phyloP scores from a whole-genome alignment of 805 yeast species.

The Candida pini region DNA sequence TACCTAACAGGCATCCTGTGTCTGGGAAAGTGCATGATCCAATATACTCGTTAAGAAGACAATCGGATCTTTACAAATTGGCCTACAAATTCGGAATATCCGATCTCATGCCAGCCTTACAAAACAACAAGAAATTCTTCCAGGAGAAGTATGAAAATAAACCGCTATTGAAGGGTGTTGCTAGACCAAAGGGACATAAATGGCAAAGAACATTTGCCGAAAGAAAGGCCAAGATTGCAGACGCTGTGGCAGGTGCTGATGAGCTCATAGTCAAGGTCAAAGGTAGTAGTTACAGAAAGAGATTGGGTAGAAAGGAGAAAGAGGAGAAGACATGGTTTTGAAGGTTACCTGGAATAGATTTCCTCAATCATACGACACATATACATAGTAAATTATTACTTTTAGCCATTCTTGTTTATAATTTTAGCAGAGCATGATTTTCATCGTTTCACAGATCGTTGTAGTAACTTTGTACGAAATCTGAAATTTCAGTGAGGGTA shows the following conservation, averaged over 20 bases:
- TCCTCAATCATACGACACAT: not conserved
- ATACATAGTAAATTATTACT: not conserved
- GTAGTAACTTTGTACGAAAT: too few relatives aligned
- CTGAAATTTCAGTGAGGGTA: too few relatives aligned
- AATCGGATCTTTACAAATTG: constrained; percentile 74
- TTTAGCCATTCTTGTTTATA: too few relatives aligned
- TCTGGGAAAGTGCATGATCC: constrained; percentile 77
- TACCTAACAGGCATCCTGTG: constrained; percentile 78
- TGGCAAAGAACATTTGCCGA: constrained; percentile 64
- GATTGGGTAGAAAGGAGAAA: constrained; percentile 36
- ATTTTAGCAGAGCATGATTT: too few relatives aligned
- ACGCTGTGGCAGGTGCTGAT: constrained; percentile 65
- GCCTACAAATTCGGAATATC: constrained; percentile 78
- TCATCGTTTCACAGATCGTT: too few relatives aligned
- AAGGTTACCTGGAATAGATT: not conserved
- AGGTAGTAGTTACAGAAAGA: constrained; percentile 43
- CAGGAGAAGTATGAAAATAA: constrained; percentile 69
- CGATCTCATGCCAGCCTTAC: constrained; percentile 66
- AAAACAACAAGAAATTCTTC: constrained; percentile 61
- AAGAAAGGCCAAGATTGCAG: constrained; percentile 54
- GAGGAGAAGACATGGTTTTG: constrained; percentile 35
- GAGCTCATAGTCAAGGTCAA: constrained; percentile 59
- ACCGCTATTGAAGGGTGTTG: constrained; percentile 69
- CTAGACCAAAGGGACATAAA: constrained; percentile 72
- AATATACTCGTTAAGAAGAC: constrained; percentile 72